Evolutionary conservation across 768 basidiomycete species (phyloP).

Genomic region (Thelephora ganbajun): DNA sequence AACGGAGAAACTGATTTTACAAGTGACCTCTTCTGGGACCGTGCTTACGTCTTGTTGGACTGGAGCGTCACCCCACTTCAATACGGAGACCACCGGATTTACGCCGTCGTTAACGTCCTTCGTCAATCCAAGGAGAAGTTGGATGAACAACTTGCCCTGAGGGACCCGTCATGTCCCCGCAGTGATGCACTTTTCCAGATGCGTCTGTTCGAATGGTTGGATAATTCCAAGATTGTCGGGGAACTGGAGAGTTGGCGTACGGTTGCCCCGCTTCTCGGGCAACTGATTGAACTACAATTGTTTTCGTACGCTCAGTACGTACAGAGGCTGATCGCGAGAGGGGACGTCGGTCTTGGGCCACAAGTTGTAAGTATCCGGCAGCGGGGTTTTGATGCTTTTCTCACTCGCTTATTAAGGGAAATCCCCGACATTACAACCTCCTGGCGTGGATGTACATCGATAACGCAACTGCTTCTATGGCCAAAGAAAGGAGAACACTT

Average conservation of each 20-base stretch:
- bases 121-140: slow-evolving; percentile 46
- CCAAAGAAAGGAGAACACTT: slow-evolving; percentile 54
- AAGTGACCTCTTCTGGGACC: slow-evolving; percentile 44
- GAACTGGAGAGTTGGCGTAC: slow-evolving; percentile 39
- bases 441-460: slow-evolving; percentile 62
- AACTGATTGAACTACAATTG: slow-evolving; percentile 51
- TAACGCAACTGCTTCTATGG: slow-evolving; percentile 40
- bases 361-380: slow-evolving; percentile 29
- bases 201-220: slow-evolving; percentile 71
- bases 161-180: slow-evolving; percentile 38
- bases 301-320: slow-evolving; percentile 69
- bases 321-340: slow-evolving; percentile 69
- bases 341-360: slow-evolving; percentile 46
- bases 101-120: slow-evolving; percentile 60
- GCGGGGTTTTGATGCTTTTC: slow-evolving; percentile 2
- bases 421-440: slow-evolving; percentile 56
- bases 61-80: slow-evolving; percentile 75
- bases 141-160: slow-evolving; percentile 40
- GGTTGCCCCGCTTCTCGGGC: slow-evolving; percentile 58
- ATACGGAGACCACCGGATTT: slow-evolving; percentile 71
- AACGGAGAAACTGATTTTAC: slow-evolving; percentile 24
- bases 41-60: slow-evolving; percentile 52
- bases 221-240: slow-evolving; percentile 46
- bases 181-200: slow-evolving; percentile 60
- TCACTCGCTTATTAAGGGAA: slow-evolving; percentile 18